A percentile compares a stretch with the other conserved stretches of the same genome.
These are phyloP conservation scores for Metrosideros polymorpha DNA, from an alignment of 441 rosid species.

Conservation along the genomic window DNA sequence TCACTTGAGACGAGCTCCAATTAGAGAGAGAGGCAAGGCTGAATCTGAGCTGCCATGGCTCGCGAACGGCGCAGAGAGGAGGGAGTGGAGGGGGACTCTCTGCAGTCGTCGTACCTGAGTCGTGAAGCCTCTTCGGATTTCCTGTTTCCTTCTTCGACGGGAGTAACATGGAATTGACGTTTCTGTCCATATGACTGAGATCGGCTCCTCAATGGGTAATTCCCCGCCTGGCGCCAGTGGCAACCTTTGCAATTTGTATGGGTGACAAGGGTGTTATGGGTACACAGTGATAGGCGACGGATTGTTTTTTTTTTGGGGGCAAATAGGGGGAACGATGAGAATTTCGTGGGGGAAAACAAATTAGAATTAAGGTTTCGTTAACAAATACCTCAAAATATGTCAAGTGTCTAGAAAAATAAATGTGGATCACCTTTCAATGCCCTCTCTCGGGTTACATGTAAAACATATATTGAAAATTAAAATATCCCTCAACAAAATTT, in stretches of 20 bases:
- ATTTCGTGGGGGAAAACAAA: neutral
- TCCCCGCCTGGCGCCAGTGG: neutral
- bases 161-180: neutral
- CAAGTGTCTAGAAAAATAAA: neutral
- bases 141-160: neutral
- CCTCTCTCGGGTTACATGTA: neutral
- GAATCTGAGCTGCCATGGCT: neutral
- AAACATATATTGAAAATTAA: neutral
- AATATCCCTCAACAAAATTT: neutral
- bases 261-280: neutral
- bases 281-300: neutral
- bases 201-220: neutral
- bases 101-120: neutral
- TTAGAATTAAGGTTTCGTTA: too few relatives aligned
- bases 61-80: neutral
- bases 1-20: neutral
- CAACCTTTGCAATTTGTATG: neutral
- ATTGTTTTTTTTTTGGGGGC: neutral
- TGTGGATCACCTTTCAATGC: neutral
- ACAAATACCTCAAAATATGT: neutral
- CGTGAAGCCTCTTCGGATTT: neutral
- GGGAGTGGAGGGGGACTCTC: neutral
- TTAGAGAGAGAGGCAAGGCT: neutral
- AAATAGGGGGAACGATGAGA: neutral
- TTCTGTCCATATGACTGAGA: neutral